phyloP scores from a whole-genome alignment of 331 rosid species.

The Prunus yedoensis region DNA sequence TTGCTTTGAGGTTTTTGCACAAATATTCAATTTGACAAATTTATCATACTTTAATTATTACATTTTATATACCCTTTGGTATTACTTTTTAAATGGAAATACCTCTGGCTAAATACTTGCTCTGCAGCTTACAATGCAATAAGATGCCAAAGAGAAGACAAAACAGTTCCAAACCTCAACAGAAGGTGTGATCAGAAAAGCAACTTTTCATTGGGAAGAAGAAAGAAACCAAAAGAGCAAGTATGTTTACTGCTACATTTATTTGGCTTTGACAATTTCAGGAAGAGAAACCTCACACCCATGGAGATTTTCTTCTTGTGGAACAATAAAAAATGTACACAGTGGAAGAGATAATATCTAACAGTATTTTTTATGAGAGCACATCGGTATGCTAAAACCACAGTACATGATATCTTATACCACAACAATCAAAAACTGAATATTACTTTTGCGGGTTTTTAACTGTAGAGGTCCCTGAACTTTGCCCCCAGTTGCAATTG shows the following conservation, averaged over 20 bases:
- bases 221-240: not conserved
- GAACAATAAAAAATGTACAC: not conserved
- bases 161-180: conserved; percentile 15
- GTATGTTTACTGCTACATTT: not conserved
- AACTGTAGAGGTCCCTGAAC: no score
- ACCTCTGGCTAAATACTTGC: not conserved
- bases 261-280: not conserved
- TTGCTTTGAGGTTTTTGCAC: conserved; percentile 1
- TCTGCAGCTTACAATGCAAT: not conserved
- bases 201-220: not conserved
- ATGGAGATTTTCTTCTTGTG: not conserved
- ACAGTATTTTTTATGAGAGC: not conserved
- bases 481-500: no score
- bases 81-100: not conserved
- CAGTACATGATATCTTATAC: not conserved
- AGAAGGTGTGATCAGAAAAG: conserved; percentile 12
- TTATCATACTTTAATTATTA: not conserved
- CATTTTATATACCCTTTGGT: not conserved
- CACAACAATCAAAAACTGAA: not conserved
- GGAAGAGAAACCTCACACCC: not conserved
- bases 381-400: not conserved
- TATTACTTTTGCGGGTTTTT: not conserved
- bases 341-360: not conserved
- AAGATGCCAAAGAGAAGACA: not conserved
- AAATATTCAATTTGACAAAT: not conserved